Conservation (phyloP, 2,329 filamentous ascomycete species). For the Diaporthe amygdali region DNA sequence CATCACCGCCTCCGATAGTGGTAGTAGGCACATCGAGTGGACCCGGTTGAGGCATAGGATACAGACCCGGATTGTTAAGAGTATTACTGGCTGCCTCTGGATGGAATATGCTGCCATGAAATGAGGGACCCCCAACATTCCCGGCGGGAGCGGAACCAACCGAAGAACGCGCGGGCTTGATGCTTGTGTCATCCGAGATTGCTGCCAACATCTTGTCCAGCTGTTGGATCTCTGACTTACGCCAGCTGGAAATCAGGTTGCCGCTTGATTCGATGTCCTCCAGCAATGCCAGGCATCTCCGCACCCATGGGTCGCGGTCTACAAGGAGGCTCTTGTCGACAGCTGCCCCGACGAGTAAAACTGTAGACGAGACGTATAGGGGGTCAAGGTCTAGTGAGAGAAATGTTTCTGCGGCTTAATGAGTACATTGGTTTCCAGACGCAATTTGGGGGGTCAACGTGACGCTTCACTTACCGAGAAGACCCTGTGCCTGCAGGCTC, state of each 20-base stretch:
- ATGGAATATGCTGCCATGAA: neutral
- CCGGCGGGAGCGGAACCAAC: neutral
- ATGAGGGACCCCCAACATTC: neutral
- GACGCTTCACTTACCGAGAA: neutral
- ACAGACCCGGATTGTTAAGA: neutral
- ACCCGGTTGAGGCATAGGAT: neutral
- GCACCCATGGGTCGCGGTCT: neutral
- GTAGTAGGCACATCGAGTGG: neutral
- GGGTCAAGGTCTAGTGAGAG: constrained; percentile 1
- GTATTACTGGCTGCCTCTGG: neutral
- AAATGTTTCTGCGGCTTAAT: neutral
- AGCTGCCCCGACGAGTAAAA: neutral
- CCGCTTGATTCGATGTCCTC: constrained; percentile 7
- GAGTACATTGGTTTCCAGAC: neutral
- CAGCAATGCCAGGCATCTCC: neutral
- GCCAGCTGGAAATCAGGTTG: constrained; percentile 5
- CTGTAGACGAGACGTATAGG: neutral
- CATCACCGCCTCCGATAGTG: neutral
- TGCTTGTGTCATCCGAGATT: neutral
- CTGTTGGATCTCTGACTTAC: constrained; percentile 1
- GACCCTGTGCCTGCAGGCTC: constrained; percentile 1
- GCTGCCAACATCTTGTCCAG: neutral
- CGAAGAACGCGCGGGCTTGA: neutral
- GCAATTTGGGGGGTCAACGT: neutral
- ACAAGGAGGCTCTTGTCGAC: constrained; percentile 3